A percentile compares a stretch with the other conserved stretches of the same genome.
These are phyloP conservation scores for Beauveria bassiana DNA, from an alignment of 2,329 filamentous ascomycete species.

Conservation along the genomic window DNA sequence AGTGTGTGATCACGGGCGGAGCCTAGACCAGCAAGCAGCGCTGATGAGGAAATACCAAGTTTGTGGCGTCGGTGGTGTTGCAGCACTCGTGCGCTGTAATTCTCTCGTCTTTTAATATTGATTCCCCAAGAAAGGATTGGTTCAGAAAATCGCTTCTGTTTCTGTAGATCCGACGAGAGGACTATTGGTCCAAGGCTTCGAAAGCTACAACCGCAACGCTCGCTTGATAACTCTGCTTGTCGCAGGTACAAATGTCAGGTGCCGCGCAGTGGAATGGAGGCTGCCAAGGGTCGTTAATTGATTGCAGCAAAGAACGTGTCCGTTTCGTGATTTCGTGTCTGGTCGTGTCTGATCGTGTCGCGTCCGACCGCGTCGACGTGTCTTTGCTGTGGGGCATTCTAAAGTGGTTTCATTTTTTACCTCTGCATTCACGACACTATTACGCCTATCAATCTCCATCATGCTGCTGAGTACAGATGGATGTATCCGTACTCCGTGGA, in stretches of 20 bases:
- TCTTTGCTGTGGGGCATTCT: not conserved
- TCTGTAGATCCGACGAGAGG: too few relatives aligned
- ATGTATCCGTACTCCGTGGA: too few relatives aligned
- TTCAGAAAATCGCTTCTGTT: not conserved
- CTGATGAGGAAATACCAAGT: not conserved
- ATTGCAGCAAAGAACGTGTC: conserved; percentile 29
- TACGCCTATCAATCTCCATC: not conserved
- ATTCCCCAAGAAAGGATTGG: not conserved
- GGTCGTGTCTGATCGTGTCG: conserved; percentile 19
- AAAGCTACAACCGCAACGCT: not conserved
- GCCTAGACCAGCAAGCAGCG: not conserved
- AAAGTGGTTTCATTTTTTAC: conserved; percentile 11
- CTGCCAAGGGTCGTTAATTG: conserved; percentile 15
- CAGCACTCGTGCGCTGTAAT: not conserved
- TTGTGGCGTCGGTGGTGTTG: not conserved
- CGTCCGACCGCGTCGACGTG: conserved; percentile 1
- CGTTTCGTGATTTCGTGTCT: conserved; percentile 36
- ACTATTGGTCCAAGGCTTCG: not conserved
- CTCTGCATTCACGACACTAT: not conserved
- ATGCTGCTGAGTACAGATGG: too few relatives aligned
- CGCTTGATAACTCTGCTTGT: not conserved
- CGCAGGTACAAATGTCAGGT: not conserved
- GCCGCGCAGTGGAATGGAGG: conserved; percentile 4
- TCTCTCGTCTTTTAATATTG: not conserved
- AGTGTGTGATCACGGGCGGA: not conserved